Conservation (phyloP, 2,329 filamentous ascomycete species). For the Botrytis fragariae region DNA sequence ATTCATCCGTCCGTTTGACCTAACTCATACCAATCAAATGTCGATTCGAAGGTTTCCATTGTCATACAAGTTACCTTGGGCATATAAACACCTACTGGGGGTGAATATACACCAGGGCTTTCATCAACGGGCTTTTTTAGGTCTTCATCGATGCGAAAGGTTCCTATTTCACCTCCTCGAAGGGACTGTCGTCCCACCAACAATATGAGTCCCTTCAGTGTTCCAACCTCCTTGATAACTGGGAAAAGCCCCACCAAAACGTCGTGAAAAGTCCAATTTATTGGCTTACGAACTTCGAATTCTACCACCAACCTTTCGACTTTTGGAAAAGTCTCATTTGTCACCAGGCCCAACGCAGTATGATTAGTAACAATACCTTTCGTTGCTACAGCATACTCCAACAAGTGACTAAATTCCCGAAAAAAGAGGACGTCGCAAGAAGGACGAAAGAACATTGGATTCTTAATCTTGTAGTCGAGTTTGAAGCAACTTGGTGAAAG, state of each 20-base stretch:
- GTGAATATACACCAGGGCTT: not conserved
- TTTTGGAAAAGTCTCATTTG: not conserved
- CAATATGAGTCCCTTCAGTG: not conserved
- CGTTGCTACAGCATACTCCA: not conserved
- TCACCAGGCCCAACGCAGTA: not conserved
- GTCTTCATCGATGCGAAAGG: not conserved
- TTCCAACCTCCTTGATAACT: not conserved
- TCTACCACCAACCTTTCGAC: not conserved
- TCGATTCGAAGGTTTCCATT: not conserved
- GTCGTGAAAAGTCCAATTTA: not conserved
- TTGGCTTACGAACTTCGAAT: not conserved
- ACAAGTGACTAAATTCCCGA: not conserved
- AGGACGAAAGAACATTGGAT: not conserved
- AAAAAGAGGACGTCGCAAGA: not conserved
- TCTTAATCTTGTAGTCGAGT: not conserved
- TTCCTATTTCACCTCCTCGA: not conserved
- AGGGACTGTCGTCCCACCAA: not conserved
- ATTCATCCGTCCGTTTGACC: not conserved
- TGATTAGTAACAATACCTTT: not conserved
- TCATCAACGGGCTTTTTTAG: not conserved
- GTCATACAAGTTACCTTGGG: not conserved
- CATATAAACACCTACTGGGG: not conserved
- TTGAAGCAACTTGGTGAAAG: not conserved
- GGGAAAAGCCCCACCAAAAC: not conserved
- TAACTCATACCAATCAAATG: not conserved